Percentiles rank a stretch among this genome's conserved stretches.
These are phyloP conservation scores for Acacia acuminata DNA, from an alignment of 306 rosid species.

Conservation along the genomic window DNA sequence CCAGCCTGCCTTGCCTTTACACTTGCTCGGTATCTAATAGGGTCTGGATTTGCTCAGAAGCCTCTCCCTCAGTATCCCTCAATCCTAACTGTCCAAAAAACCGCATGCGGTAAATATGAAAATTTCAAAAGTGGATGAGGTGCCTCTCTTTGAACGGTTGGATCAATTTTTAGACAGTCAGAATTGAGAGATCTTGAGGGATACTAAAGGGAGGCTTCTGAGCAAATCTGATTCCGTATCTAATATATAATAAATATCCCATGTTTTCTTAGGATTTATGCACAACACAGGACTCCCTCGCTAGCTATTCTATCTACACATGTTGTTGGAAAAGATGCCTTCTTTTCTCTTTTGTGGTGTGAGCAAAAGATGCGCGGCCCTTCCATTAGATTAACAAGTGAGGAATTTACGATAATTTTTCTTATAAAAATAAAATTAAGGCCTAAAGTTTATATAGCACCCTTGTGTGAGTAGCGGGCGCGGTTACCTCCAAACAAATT, in stretches of 20 bases:
- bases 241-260: neutral
- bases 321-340: neutral
- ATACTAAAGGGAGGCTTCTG: too few species aligned
- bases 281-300: neutral
- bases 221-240: neutral
- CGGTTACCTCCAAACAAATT: neutral
- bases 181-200: too few species aligned
- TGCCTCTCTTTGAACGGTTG: too few species aligned
- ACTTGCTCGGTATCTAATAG: too few species aligned
- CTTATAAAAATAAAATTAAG: neutral
- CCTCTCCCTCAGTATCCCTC: too few species aligned
- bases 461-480: neutral
- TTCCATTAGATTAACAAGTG: neutral
- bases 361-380: neutral
- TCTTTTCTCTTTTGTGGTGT: too few species aligned
- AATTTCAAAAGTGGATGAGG: too few species aligned
- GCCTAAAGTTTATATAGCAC: neutral
- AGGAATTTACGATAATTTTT: neutral
- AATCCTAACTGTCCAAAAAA: too few species aligned
- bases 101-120: too few species aligned
- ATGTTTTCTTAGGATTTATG: neutral
- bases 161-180: too few species aligned
- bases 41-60: too few species aligned
- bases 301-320: neutral
- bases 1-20: too few species aligned